Evolutionary conservation across 306 rosid species (phyloP).

Genomic region (Casuarina equisetifolia): DNA sequence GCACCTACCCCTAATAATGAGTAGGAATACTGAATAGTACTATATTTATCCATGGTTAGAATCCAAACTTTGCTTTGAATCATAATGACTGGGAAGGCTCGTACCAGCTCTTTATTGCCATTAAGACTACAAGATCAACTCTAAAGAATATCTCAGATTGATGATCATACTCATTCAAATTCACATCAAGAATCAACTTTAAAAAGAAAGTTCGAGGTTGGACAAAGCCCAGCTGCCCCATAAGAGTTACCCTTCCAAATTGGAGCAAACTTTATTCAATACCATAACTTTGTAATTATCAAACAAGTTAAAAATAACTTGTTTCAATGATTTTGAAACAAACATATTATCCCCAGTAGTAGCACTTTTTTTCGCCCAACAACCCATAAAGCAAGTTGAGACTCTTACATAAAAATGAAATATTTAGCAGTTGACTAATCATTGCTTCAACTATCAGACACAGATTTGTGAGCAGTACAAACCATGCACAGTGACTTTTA

Average conservation of each 20-base stretch:
- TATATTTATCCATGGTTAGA: background rate
- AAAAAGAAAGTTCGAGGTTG: background rate
- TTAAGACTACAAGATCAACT: background rate
- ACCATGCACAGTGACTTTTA: slow-evolving; percentile 84
- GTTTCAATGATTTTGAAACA: background rate
- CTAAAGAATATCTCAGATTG: background rate
- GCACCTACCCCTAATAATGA: background rate
- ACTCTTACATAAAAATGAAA: slow-evolving; percentile 32
- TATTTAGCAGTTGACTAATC: slow-evolving; percentile 15
- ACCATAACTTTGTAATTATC: background rate
- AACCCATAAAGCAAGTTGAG: slow-evolving; percentile 27
- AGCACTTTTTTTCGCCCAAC: slow-evolving; percentile 16
- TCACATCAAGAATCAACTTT: background rate
- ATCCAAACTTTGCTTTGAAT: background rate
- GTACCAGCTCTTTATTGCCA: background rate
- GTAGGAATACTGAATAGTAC: background rate
- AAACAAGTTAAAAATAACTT: slow-evolving; percentile 4
- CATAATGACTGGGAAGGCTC: background rate
- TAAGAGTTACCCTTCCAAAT: background rate
- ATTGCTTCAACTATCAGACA: slow-evolving; percentile 25
- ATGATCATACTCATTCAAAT: background rate
- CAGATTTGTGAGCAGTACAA: slow-evolving; percentile 35
- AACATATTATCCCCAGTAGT: slow-evolving; percentile 2
- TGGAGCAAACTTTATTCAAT: background rate
- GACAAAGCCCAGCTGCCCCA: background rate